Evolutionary conservation across 2,329 filamentous ascomycete species (phyloP), one percentile per base, ranked within the genome.

Genomic region (Fusarium incarnatum): DNA sequence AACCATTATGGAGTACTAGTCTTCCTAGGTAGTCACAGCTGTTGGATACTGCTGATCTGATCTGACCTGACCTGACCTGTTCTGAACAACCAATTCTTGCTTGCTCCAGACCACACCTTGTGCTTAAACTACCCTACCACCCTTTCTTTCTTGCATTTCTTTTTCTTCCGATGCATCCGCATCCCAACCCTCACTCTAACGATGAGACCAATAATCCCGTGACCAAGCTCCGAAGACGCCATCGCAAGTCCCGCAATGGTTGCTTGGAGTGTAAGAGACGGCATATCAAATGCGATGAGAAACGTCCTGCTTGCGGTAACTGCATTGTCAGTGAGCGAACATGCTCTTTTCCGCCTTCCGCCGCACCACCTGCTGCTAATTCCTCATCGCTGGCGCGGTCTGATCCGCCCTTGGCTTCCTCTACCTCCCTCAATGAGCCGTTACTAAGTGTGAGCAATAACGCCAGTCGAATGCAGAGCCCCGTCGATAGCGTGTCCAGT

Each of bases 221-320:
- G 23, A 58, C 73, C 58, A 80, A 81, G 67, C 75, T 77, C 16
- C 77, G 80, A 20, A 78, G 80, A 37, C 75, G 79, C 7, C 80
- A 82, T 71, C 77, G 78, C 47, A 82, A 82, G 65, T 82, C 80
- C n/a, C 75, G 80, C 22, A 81, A 80, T 50, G 80, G 81, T 30
- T 82, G 81, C 65, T 76, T 67, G 59, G 80, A 81, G 66, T 82
- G 81, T 73, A 82, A 82, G 72, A 67, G 79, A 18, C 76, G 81
- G 3, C 81, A 82, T 46, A 81, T 82, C 56, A 81, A 81, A 37
- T 84, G 82, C 73, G 82, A 84, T 57, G 81, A 84, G 71, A 77
- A 67, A 10, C 78, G 77, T 6, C 82, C 82, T 3, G 60, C 76
- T 2, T 84, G 82, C 63, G 77, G 76, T 46, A 81, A 83, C 61